Evolutionary conservation across 805 yeast species (phyloP).

Genomic region (Sugiyamaella lignohabitans): DNA sequence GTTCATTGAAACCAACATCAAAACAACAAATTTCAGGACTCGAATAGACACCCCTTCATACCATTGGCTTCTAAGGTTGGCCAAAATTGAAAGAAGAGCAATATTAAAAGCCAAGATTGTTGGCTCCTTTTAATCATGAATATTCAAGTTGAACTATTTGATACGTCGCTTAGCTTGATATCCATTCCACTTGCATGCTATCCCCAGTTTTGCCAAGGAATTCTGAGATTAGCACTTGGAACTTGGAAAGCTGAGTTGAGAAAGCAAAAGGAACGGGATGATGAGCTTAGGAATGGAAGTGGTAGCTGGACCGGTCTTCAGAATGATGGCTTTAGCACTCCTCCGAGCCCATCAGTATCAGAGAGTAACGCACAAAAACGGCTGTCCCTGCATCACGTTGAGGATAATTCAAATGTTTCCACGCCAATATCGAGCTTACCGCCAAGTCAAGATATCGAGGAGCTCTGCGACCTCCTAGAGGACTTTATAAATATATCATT

Average conservation of each 20-base stretch:
- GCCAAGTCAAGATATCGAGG: background rate
- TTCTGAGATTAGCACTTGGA: slow-evolving; percentile 37
- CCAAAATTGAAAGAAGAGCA: too few species aligned
- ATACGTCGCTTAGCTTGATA: slow-evolving; percentile 39
- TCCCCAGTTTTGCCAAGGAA: slow-evolving; percentile 49
- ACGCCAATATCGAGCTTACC: slow-evolving; percentile 8
- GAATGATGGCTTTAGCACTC: background rate
- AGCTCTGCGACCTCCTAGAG: slow-evolving; percentile 22
- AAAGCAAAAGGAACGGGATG: too few species aligned
- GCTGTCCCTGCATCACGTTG: slow-evolving; percentile 13
- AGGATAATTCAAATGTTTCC: slow-evolving; percentile 16
- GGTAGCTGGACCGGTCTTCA: too few species aligned
- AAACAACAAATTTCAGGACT: too few species aligned
- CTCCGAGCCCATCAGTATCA: too few species aligned
- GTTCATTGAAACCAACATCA: too few species aligned
- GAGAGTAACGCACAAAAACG: background rate
- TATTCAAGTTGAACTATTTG: slow-evolving; percentile 44
- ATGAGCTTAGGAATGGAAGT: too few species aligned
- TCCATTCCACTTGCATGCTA: slow-evolving; percentile 47
- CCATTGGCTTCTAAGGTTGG: too few species aligned
- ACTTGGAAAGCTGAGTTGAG: slow-evolving; percentile 28
- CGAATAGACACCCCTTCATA: too few species aligned
- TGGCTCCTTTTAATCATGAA: too few species aligned
- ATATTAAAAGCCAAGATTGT: too few species aligned
- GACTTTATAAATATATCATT: slow-evolving; percentile 56